Conservation (phyloP, 805 yeast genomes). For the Kodamaea kaohsiungensis region DNA sequence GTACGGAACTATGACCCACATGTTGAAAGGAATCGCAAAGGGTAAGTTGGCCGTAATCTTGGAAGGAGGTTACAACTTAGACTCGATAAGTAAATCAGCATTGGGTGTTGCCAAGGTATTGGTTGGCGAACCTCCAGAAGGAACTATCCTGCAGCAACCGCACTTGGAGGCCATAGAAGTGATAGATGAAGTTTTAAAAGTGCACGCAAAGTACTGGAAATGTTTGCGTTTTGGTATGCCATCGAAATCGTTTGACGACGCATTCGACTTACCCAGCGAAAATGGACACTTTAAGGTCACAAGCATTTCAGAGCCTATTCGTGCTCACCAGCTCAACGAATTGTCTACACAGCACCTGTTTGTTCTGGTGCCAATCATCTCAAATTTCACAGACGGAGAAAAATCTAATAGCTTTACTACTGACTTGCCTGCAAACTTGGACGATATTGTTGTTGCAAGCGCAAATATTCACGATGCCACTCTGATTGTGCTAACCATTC, state of each 20-base stretch:
- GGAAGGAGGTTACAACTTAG: slow-evolving; percentile 96
- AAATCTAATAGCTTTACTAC: slow-evolving; percentile 30
- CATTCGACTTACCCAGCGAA: slow-evolving; percentile 35
- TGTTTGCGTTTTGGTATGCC: slow-evolving; percentile 70
- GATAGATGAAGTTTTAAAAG: slow-evolving; percentile 74
- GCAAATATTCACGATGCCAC: slow-evolving; percentile 63
- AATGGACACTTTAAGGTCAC: slow-evolving; percentile 35
- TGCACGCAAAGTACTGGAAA: slow-evolving; percentile 87
- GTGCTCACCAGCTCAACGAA: slow-evolving; percentile 65
- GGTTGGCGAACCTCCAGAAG: slow-evolving; percentile 94
- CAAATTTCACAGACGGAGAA: slow-evolving; percentile 24
- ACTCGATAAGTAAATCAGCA: slow-evolving; percentile 87
- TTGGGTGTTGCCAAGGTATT: slow-evolving; percentile 88
- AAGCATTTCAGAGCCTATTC: slow-evolving; percentile 70
- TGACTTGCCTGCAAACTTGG: slow-evolving; percentile 51
- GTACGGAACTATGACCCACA: slow-evolving; percentile 94
- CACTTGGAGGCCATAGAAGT: slow-evolving; percentile 75
- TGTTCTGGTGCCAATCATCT: slow-evolving; percentile 64
- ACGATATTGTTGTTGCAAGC: slow-evolving; percentile 69
- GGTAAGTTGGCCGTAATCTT: slow-evolving; percentile 88
- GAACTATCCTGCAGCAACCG: slow-evolving; percentile 64
- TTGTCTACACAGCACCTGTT: slow-evolving; percentile 58
- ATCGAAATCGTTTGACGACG: slow-evolving; percentile 40
- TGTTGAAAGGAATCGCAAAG: slow-evolving; percentile 80
- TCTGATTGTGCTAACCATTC: slow-evolving; percentile 71